Conservation (phyloP, 148 eudicot genomes). For the Mesembryanthemum crystallinum region DNA sequence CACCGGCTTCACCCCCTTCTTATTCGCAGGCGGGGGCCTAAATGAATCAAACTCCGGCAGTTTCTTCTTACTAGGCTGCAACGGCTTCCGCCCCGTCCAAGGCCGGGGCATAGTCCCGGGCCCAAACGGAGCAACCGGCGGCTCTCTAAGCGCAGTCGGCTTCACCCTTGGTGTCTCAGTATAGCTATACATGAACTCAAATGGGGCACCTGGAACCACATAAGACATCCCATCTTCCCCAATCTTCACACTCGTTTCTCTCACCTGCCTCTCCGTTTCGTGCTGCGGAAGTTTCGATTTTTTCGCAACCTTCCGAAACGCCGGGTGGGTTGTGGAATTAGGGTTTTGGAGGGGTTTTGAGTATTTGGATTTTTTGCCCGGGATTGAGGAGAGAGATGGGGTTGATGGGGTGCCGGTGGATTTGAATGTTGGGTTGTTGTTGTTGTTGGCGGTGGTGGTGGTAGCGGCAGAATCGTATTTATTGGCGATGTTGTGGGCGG, state of each 20-base stretch:
- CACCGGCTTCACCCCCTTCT: conserved; percentile 96
- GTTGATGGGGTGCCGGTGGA: conserved; percentile 69
- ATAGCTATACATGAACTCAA: conserved; percentile 83
- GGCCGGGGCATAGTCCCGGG: conserved; percentile 75
- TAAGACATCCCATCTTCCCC: conserved; percentile 67
- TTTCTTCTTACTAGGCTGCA: conserved; percentile 68
- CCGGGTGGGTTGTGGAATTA: background rate
- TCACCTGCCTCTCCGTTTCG: too few species aligned
- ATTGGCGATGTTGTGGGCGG: conserved; percentile 50
- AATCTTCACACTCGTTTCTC: conserved; percentile 34
- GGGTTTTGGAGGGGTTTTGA: conserved; percentile 34
- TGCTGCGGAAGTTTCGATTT: too few species aligned
- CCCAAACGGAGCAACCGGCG: conserved; percentile 81
- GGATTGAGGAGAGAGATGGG: conserved; percentile 71
- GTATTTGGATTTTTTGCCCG: conserved; percentile 65
- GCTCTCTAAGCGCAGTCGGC: conserved; percentile 73
- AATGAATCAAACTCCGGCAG: conserved; percentile 82
- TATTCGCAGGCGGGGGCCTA: conserved; percentile 53
- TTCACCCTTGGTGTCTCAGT: conserved; percentile 83
- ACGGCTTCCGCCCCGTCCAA: conserved; percentile 87
- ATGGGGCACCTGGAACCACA: conserved; percentile 74
- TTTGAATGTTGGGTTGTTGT: conserved; percentile 33
- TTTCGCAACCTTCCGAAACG: too few species aligned
- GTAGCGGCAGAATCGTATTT: conserved; percentile 28
- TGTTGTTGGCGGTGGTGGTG: too few species aligned